Percentiles rank a stretch among this genome's conserved stretches.
Conservation (phyloP, 2,329 filamentous ascomycete genomes). For the Epichloe typhina region DNA sequence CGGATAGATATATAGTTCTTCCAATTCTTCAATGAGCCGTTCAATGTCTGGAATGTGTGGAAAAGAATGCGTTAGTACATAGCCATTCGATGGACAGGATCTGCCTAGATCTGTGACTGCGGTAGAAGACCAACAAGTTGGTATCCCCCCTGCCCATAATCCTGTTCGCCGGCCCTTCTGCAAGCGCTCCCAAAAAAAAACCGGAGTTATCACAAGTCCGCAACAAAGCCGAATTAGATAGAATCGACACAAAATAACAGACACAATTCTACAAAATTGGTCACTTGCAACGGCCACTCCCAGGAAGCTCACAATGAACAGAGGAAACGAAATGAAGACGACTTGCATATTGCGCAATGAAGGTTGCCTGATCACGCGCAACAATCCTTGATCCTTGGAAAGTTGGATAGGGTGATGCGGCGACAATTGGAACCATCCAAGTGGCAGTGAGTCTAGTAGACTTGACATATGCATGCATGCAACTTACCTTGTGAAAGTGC, state of each 20-base stretch:
- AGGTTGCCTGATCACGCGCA: neutral
- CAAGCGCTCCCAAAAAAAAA: neutral
- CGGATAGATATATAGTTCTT: no score
- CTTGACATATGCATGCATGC: neutral
- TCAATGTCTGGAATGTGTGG: no score
- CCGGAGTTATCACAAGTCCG: neutral
- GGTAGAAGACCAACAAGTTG: no score
- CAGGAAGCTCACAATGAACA: no score
- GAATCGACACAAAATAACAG: neutral
- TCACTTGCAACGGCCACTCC: neutral
- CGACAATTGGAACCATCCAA: neutral
- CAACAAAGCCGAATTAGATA: neutral
- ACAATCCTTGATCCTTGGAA: neutral
- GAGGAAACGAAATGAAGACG: neutral
- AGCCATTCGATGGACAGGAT: no score
- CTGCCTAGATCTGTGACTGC: no score
- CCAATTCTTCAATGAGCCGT: no score
- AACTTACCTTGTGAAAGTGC: neutral
- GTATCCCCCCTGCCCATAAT: neutral
- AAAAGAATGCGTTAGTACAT: no score
- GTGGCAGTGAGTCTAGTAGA: neutral
- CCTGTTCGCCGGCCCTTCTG: neutral
- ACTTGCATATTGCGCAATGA: slow-evolving; percentile 1
- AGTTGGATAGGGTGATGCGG: neutral
- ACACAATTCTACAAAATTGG: neutral